Percentiles rank a stretch among this genome's conserved stretches.
Conservation (phyloP, 2,329 filamentous ascomycete species). For the Calonectria fujianensis region DNA sequence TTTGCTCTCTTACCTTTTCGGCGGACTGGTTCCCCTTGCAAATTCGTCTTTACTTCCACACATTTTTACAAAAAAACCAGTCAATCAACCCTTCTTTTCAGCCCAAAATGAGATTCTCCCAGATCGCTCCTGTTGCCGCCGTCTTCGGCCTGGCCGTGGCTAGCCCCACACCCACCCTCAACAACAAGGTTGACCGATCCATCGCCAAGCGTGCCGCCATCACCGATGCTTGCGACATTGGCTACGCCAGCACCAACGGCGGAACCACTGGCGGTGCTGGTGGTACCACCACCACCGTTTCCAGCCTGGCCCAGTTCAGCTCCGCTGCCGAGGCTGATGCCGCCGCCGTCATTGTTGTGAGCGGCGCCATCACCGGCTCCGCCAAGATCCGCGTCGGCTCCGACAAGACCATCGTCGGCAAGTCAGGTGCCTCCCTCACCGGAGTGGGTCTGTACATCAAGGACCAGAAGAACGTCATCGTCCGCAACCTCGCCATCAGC, state of each 20-base stretch:
- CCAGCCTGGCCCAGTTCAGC: constrained; percentile 66
- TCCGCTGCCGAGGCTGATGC: constrained; percentile 67
- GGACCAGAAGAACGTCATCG: constrained; percentile 74
- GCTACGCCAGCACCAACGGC: constrained; percentile 60
- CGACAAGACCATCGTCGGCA: constrained; percentile 68
- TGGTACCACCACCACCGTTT: constrained; percentile 67
- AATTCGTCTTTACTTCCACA: constrained; percentile 14
- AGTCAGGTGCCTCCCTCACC: constrained; percentile 60
- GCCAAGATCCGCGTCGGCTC: constrained; percentile 64
- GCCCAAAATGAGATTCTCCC: constrained; percentile 58
- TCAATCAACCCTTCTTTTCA: not conserved
- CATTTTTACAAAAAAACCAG: too few relatives aligned
- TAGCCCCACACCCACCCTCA: constrained; percentile 56
- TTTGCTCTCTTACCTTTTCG: constrained; percentile 5
- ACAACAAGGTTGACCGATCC: constrained; percentile 51
- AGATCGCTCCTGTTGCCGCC: constrained; percentile 51
- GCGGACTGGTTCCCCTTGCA: constrained; percentile 32
- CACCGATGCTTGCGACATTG: constrained; percentile 60
- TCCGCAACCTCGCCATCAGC: constrained; percentile 77
- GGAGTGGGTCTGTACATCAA: constrained; percentile 73
- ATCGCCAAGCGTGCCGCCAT: constrained; percentile 60
- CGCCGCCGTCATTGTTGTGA: constrained; percentile 64
- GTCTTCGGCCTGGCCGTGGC: constrained; percentile 57
- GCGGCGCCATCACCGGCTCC: constrained; percentile 62
- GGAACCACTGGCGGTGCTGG: constrained; percentile 71